Evolutionary conservation across 2,329 filamentous ascomycete species (phyloP), one percentile per base, ranked within the genome.

Genomic region (Ophiostoma quercus): DNA sequence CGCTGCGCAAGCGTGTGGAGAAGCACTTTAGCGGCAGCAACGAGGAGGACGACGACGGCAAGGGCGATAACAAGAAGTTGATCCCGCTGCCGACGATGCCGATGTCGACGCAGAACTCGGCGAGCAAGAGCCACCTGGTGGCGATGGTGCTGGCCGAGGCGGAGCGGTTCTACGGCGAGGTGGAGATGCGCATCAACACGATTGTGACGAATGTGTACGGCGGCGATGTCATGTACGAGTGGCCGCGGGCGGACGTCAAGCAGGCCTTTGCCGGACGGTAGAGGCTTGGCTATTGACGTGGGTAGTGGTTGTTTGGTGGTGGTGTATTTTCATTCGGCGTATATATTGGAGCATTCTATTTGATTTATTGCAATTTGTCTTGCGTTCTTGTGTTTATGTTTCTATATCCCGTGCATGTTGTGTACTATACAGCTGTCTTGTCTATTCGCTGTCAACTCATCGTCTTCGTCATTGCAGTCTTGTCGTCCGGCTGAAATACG

Each of bases 1-100:
- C 92, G 69, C 83, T 98, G 74, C 90, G 90, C 76, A 97, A 96
- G 82, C 87, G 94, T 67, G 92, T 98, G 0, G 94, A 98, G 80
- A 99, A 98, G 82, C 94, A 98, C 79, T 98, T 98, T 83, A 92
- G 92, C 62, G 92, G 96, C 74, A 91, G 89, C 5, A 92, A 96
- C 74, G 67, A 69, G 39, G 70, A 71, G 25, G 63, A 68, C 47
- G 67, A 34, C 14, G 67, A 37, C 6, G 25, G 25, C 22, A 39
- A 65, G 62, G 62, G 41, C 6, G 37, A 39, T 22, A 39, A 29
- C 34, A 43, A 43, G 65, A n/a, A 14, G 65, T 11, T 29, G 65
- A 39, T 37, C 29, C 32, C 62, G 34, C 34, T 65, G 62, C 62
- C 62, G 62, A 91, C 67, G 14, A 66, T 60, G 57, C 63, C 37